A percentile compares a stretch with the other conserved stretches of the same genome.
Evolutionary conservation across 2,329 filamentous ascomycete genomes (phyloP).

Genomic region (Xylariaceae sp.): DNA sequence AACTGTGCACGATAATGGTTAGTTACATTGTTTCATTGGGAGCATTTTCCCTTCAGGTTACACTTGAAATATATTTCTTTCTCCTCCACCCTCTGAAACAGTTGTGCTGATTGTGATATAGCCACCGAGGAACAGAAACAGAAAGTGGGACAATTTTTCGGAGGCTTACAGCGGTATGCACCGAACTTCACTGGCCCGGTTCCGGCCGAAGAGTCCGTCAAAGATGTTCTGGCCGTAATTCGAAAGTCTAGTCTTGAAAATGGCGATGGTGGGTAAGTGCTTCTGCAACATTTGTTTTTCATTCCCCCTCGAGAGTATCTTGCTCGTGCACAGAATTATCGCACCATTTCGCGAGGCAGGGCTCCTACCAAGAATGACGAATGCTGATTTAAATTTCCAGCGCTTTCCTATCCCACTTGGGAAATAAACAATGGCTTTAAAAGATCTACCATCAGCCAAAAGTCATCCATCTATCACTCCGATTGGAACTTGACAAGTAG

Average conservation of each 20-base stretch:
- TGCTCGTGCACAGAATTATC: no score
- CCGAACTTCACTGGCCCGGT: constrained; percentile 25
- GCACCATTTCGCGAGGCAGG: no score
- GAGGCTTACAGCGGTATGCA: constrained; percentile 18
- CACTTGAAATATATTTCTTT: neutral
- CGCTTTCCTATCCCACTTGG: neutral
- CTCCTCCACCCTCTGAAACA: neutral
- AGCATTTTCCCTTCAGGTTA: neutral
- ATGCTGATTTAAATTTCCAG: no score
- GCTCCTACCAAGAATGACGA: no score
- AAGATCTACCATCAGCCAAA: no score
- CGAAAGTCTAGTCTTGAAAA: constrained; percentile 23
- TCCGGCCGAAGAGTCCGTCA: constrained; percentile 21
- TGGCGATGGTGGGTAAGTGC: neutral
- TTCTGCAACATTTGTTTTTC: no score
- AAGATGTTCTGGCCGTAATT: constrained; percentile 16
- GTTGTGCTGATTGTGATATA: neutral
- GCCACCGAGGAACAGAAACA: no score
- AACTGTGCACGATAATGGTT: constrained; percentile 19
- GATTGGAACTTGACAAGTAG: no score
- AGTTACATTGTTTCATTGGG: neutral
- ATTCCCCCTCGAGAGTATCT: no score
- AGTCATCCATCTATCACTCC: no score
- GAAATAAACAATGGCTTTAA: neutral
- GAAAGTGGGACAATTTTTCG: no score